Base-by-base conservation (phyloP, 257 asterid species). In the Solanum clarkiae region DNA sequence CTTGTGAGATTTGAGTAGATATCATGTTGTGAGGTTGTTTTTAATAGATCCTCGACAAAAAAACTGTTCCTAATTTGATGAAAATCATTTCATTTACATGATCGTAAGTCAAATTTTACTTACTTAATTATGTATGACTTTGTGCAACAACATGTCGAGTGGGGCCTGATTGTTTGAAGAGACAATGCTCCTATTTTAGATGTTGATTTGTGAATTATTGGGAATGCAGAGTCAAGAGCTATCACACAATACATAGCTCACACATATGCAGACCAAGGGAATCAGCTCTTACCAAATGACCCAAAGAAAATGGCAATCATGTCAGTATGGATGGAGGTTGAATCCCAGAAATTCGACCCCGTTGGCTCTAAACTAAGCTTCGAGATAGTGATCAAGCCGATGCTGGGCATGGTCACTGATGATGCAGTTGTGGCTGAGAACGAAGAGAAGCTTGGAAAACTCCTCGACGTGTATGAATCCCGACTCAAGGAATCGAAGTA, bases 211-310 rank as follows among this genome's bases (percentile, higher is more conserved):
- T 81, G 55, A 44, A 59, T 12, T 59, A n/a, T 81, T 47, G 29
- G 0, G 0, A 51, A 49, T 85, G 86, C 93, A 93, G 98, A 95
- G 86, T 94, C 98, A 1, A 91, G 98, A 88, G 98, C 96, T 1
- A 90, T 94, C 22, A 87, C 71, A 29, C 86, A 79, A 63, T 93
- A 95, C 87, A 81, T 93, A 14, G 89, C 90, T 0, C 89, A 88
- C 10, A 69, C 92, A 5, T 94, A 95, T 71, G 86, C 90, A 16
- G 89, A 88, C 81, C 87, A 88, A 6, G 97, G 97, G 44, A 91
- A 90, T 18, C 90, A 85, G 6, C 26, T 93, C 77, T 60, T 86
- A 5, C 56, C 56, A 56, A 18, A 80, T 7, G 94, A 94, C 42
- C 89, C 91, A 1, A 92, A 77, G 14, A 51, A 77, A 26, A 77